Evolutionary conservation across 805 yeast genomes (phyloP).

Genomic region (Monosporozyma aerobia): DNA sequence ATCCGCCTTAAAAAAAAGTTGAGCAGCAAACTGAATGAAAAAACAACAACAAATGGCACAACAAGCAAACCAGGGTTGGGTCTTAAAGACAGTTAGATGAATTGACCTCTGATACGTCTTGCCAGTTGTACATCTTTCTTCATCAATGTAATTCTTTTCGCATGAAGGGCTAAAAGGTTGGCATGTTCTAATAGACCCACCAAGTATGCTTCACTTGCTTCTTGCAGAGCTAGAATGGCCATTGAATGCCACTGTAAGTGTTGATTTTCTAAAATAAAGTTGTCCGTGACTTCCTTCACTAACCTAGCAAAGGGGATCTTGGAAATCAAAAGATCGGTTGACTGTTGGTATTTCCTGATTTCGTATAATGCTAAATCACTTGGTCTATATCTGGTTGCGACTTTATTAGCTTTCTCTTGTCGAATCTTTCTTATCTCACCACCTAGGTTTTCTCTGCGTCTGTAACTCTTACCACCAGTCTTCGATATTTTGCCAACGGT

Average conservation of each 20-base stretch:
- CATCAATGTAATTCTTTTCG: constrained; percentile 78
- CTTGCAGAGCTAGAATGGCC: constrained; percentile 70
- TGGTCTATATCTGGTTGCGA: constrained; percentile 44
- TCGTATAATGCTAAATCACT: constrained; percentile 62
- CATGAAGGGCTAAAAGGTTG: constrained; percentile 68
- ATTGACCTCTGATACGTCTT: constrained; percentile 59
- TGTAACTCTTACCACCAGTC: background rate
- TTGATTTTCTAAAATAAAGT: constrained; percentile 37
- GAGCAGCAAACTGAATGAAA: no score
- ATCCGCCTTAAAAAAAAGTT: background rate
- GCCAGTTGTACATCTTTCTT: constrained; percentile 76
- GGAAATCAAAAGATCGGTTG: constrained; percentile 57
- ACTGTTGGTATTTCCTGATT: constrained; percentile 56
- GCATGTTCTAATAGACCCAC: constrained; percentile 71
- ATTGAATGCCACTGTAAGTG: constrained; percentile 71
- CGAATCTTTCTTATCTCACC: constrained; percentile 2
- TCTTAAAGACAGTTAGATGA: constrained; percentile 12
- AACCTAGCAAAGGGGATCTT: constrained; percentile 72
- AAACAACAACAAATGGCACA: no score
- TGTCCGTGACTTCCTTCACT: constrained; percentile 63
- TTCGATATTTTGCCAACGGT: background rate
- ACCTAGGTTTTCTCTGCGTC: background rate
- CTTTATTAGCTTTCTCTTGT: background rate
- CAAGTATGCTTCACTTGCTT: constrained; percentile 70
- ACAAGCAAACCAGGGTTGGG: no score